phyloP scores from a whole-genome alignment of 2,329 filamentous ascomycete genomes.

The Madurella mycetomatis region DNA sequence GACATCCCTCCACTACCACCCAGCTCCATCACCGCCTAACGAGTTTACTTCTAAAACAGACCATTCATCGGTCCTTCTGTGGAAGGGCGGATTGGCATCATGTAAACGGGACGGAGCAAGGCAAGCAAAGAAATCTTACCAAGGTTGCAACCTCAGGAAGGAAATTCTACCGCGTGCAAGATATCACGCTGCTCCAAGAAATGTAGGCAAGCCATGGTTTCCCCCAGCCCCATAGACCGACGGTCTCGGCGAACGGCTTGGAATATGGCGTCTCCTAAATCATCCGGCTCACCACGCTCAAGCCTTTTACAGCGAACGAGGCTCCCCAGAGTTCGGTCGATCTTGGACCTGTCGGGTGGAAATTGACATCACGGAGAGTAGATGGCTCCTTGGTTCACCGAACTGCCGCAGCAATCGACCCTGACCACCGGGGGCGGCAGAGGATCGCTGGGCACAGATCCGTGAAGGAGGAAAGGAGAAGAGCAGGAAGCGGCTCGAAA shows the following conservation, averaged over 20 bases:
- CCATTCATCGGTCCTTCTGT: slow-evolving; percentile 1
- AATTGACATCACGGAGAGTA: slow-evolving; percentile 70
- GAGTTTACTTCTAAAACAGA: neutral
- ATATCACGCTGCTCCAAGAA: slow-evolving; percentile 2
- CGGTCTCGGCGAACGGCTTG: slow-evolving; percentile 85
- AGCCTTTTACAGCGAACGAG: slow-evolving; percentile 63
- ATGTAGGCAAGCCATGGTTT: slow-evolving; percentile 81
- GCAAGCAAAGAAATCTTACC: too few species aligned
- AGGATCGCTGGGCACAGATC: slow-evolving; percentile 86
- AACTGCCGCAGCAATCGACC: slow-evolving; percentile 80
- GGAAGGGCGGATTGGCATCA: neutral
- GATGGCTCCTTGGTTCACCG: slow-evolving; percentile 82
- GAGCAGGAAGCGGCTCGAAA: slow-evolving; percentile 24
- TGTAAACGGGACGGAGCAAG: too few species aligned
- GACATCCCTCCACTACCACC: neutral
- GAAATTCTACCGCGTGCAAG: neutral
- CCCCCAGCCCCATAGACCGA: slow-evolving; percentile 86
- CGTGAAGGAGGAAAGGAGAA: slow-evolving; percentile 46
- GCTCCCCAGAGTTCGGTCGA: slow-evolving; percentile 58
- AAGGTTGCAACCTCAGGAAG: neutral
- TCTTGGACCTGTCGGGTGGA: slow-evolving; percentile 97
- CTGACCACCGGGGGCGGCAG: slow-evolving; percentile 54
- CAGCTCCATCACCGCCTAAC: neutral
- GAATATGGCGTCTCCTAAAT: slow-evolving; percentile 74
- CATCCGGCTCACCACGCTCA: slow-evolving; percentile 61